Conservation (phyloP, 1,284 basidiomycete genomes). For the Singerocomus inundabilis region DNA sequence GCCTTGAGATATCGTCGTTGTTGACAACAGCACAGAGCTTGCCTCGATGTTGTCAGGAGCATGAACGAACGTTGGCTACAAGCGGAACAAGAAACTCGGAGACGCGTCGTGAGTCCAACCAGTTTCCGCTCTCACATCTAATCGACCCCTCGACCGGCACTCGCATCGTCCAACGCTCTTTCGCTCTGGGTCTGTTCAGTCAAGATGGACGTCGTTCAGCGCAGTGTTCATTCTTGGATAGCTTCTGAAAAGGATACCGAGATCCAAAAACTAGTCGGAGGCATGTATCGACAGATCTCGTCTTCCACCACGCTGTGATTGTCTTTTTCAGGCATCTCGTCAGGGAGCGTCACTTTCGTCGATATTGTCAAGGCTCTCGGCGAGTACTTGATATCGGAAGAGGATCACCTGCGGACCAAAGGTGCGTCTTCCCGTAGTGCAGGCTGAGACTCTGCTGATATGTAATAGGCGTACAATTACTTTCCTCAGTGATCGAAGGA, state of each 20-base stretch:
- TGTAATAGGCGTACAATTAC: constrained; percentile 72
- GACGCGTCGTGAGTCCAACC: neutral
- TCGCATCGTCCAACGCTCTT: neutral
- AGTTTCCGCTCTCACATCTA: constrained; percentile 3
- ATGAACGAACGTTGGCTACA: constrained; percentile 12
- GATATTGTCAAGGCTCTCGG: constrained; percentile 86
- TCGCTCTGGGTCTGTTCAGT: neutral
- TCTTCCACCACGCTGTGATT: constrained; percentile 10
- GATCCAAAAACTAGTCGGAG: constrained; percentile 56
- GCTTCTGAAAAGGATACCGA: constrained; percentile 61
- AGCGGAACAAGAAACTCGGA: constrained; percentile 5
- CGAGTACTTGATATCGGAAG: constrained; percentile 84
- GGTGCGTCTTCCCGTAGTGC: constrained; percentile 44
- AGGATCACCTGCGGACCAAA: constrained; percentile 75
- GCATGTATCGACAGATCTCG: constrained; percentile 36
- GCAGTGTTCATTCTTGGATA: constrained; percentile 73
- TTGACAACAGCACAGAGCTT: constrained; percentile 18
- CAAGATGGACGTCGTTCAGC: constrained; percentile 43
- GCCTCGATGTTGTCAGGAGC: constrained; percentile 21
- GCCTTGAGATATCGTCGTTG: constrained; percentile 25
- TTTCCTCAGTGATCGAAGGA: constrained; percentile 62
- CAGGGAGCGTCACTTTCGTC: constrained; percentile 62
- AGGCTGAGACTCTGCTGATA: constrained; percentile 13
- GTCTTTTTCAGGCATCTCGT: constrained; percentile 58
- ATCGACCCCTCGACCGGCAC: neutral